phyloP scores from a whole-genome alignment of 257 asterid genomes.

The Craterostigma plantagineum region DNA sequence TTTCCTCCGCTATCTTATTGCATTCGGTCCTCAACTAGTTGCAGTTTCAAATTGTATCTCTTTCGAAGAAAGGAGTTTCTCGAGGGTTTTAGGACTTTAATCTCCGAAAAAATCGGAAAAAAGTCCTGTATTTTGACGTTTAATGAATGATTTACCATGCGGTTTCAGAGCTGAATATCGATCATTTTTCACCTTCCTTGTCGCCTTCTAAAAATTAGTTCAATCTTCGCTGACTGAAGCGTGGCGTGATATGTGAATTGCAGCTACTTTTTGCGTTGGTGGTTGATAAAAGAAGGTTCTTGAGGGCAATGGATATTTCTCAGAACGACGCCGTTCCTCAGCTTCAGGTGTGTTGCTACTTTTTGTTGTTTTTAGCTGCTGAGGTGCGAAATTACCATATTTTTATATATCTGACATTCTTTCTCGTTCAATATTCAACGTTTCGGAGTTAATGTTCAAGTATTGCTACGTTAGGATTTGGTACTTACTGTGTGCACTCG shows the following conservation, averaged over 20 bases:
- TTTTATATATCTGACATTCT: not conserved
- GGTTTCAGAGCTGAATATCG: too few species aligned
- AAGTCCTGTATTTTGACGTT: too few species aligned
- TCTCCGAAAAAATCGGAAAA: too few species aligned
- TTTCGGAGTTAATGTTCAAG: conserved; percentile 1
- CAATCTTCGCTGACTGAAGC: too few species aligned
- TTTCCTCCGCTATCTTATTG: not conserved
- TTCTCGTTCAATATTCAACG: not conserved
- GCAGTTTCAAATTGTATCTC: too few species aligned
- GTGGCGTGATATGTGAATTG: not conserved
- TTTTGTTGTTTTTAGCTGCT: not conserved
- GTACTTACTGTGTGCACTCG: too few species aligned
- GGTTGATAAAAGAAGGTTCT: conserved; percentile 5
- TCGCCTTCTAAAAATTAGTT: too few species aligned
- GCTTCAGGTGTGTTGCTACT: conserved; percentile 34
- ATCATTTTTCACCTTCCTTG: not conserved
- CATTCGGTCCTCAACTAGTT: not conserved
- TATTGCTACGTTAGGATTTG: too few species aligned
- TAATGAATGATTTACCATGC: too few species aligned
- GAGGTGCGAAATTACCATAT: not conserved
- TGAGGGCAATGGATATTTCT: conserved; percentile 23
- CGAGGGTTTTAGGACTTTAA: too few species aligned
- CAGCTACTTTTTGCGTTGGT: conserved; percentile 6
- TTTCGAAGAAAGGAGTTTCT: too few species aligned
- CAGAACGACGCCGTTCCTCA: conserved; percentile 21